Base-by-base conservation (phyloP, 495 filamentous ascomycete species). In the Daldinia decipiens region DNA sequence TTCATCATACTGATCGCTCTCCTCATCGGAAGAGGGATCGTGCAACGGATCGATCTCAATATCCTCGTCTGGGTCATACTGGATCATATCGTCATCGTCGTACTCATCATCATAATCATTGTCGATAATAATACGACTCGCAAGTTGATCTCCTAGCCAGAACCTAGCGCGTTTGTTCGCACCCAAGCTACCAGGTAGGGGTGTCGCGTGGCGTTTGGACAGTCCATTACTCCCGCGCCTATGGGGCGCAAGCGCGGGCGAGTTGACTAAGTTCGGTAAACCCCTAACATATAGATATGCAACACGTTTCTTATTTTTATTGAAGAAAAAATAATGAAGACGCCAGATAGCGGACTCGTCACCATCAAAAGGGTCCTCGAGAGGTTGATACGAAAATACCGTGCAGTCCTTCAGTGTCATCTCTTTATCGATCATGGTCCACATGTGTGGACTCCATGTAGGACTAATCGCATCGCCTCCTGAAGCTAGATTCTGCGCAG, bases 301-400 rank as follows among this genome's bases (percentile, higher is more conserved):
- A 21, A 99, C 94, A n/a, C 95, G 87, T 82, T 98, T 99, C 73
- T 88, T 86, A 21, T 87, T 82, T 70, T 94, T 97, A 83, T 95
- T 97, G 86, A 97, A 98, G 80, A 98, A 97, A 83, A 99, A 97
- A 79, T 96, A 97, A 77, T 98, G 92, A 62, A 93, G 82, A 68
- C 92, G 94, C 96, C 96, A 99, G 43, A 98, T 92, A 4, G 94
- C 90, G 55, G 92, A 90, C 73, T 96, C 92, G 65, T 97, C 95
- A 26, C 92, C 93, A 63, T 93, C 92, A 63, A 94, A 94, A 12
- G 89, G 88, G 40, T 93, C 92, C 64, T 97, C 93, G 21, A 91
- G 87, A 0, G 95, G 95, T 27, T 89, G 85, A 80, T 96, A 98
- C 21, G 87, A 90, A 77, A 96, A 98, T 47, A 92, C 85, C 39